A percentile compares a stretch with the other conserved stretches of the same genome.
phyloP scores from a whole-genome alignment of 192 early-diverging fungal species.

The Gaertneriomyces semiglobifer region DNA sequence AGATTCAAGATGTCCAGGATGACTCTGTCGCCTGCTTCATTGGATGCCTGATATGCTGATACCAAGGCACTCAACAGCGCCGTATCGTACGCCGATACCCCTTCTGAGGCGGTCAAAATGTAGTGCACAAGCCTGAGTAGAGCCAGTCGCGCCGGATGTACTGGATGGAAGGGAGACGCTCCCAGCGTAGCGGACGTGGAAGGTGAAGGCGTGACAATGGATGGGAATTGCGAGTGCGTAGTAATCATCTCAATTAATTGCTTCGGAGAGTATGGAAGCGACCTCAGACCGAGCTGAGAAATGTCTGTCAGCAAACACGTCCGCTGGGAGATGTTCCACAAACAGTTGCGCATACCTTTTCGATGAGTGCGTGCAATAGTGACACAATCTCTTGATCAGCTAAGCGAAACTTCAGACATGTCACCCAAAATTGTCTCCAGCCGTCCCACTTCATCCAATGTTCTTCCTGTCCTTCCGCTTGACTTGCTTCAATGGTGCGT shows the following conservation, averaged over 20 bases:
- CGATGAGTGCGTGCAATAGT: too few species aligned
- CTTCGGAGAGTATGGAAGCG: too few species aligned
- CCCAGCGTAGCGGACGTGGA: background rate
- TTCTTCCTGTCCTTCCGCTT: too few species aligned
- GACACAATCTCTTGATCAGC: too few species aligned
- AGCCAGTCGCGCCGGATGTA: slow-evolving; percentile 36
- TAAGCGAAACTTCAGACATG: too few species aligned
- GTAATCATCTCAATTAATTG: slow-evolving; percentile 39
- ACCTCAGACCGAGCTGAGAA: too few species aligned
- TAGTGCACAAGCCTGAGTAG: slow-evolving; percentile 50
- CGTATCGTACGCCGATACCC: slow-evolving; percentile 46
- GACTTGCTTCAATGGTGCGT: too few species aligned
- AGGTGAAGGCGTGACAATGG: slow-evolving; percentile 24
- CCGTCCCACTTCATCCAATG: too few species aligned
- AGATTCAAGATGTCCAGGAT: slow-evolving; percentile 53
- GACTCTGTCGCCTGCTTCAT: slow-evolving; percentile 46
- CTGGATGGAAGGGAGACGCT: slow-evolving; percentile 16
- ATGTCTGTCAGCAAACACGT: too few species aligned
- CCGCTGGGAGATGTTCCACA: too few species aligned
- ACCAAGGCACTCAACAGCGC: slow-evolving; percentile 47
- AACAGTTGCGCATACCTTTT: too few species aligned
- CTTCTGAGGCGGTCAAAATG: slow-evolving; percentile 48
- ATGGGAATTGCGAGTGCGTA: slow-evolving; percentile 37
- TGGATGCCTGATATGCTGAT: slow-evolving; percentile 59
- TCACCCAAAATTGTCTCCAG: too few species aligned